Conservation (phyloP, 306 rosid species). For the cucumber (Cucumis sativus) region DNA sequence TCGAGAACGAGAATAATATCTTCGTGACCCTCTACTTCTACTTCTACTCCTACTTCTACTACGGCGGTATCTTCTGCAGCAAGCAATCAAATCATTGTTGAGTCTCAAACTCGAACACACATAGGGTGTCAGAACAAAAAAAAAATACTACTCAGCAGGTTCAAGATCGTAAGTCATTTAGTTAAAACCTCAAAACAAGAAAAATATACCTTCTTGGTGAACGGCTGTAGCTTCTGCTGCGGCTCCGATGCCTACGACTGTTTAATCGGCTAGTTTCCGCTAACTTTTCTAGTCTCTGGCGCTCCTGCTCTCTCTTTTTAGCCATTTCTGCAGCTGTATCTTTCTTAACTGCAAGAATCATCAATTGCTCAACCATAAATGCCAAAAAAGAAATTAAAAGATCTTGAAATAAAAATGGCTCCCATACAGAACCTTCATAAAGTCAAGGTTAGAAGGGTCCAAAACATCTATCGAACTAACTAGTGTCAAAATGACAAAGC, state of each 20-base stretch:
- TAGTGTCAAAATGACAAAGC: too few species aligned
- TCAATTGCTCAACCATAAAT: background rate
- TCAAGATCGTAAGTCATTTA: background rate
- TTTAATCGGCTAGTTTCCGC: conserved; percentile 83
- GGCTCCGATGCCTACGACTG: conserved; percentile 60
- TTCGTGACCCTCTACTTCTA: conserved; percentile 65
- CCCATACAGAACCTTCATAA: background rate
- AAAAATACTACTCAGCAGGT: background rate
- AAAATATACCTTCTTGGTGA: conserved; percentile 68
- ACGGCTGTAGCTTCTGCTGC: conserved; percentile 67
- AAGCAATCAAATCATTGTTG: background rate
- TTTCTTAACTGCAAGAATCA: conserved; percentile 59
- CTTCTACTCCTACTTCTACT: conserved; percentile 65
- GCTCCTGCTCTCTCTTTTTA: conserved; percentile 82
- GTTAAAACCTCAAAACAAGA: background rate
- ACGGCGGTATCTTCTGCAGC: conserved; percentile 52
- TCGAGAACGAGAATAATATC: conserved; percentile 37
- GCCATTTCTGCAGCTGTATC: conserved; percentile 91
- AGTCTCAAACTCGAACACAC: background rate
- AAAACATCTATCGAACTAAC: background rate
- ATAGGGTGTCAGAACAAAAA: background rate
- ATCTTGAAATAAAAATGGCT: background rate
- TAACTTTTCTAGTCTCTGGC: conserved; percentile 87
- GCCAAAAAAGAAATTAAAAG: background rate
- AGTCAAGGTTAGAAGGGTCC: background rate